Base-by-base conservation (phyloP, 164 flowering plant genomes). In the Aristolochia fimbriata region DNA sequence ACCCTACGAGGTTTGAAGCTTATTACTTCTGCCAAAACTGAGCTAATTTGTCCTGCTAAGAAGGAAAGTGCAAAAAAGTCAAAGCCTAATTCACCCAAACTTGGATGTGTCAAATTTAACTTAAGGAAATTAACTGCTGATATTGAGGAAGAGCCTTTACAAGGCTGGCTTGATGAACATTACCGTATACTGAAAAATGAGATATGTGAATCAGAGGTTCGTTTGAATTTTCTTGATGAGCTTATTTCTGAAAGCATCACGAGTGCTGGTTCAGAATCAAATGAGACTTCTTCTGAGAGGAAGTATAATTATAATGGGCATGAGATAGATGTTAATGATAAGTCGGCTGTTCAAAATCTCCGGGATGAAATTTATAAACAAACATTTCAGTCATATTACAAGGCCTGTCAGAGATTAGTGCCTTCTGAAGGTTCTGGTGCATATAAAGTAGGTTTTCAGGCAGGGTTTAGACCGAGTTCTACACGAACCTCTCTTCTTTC, bases 121-220 rank as follows among this genome's bases (percentile, higher is more conserved):
- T 78, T 94, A 66, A 87, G 95, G 33, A 87, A 85, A 65, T 68
- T 94, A 22, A 85, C 79, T 60, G 88, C 86, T 70, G 91, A 88
- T 55, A 88, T 94, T 59, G 99, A 94, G 74, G 99, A 94, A 77
- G 97, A 94, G 73, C 99, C 99, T 37, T 49, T 94, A 56, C 99
- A 94, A 62, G 99, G 99, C 57, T 94, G 99, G 99, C 96, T 94
- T 76, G 99, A 94, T 77, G 95, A 91, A 67, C 99, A 88, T 72
- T 88, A 80, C 70, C 83, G 79, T 31, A 76, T 94, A 60, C 69
- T 88, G 82, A 94, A 82, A 72, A 88, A 80, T 64, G 96, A 88
- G 74, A 84, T 91, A 43, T 73, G 81, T 78, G 99, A 91, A 71
- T 71, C 80, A 66, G 99, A 92, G 77, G 90, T 88, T 57, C 82